phyloP scores from a whole-genome alignment of 352 stramenopile species.

The Phytophthora vignae region DNA sequence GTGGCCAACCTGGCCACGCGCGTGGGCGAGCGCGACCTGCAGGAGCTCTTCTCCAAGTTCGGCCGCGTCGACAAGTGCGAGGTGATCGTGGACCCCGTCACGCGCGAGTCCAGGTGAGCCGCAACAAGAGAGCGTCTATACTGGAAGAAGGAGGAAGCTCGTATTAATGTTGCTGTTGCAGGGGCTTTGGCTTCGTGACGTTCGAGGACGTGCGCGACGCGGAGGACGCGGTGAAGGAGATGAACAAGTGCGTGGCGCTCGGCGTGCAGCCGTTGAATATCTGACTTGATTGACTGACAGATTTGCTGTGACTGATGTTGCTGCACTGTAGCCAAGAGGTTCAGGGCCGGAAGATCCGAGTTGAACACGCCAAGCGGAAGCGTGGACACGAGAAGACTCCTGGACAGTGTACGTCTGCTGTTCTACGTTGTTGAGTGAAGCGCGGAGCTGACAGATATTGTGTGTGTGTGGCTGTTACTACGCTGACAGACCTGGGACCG shows the following conservation, averaged over 20 bases:
- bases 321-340: constrained; percentile 72
- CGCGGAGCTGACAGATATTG: not conserved
- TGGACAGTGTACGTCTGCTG: constrained; percentile 69
- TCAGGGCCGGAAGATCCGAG: constrained; percentile 71
- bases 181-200: constrained; percentile 82
- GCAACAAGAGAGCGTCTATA: no score
- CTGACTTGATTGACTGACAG: not conserved
- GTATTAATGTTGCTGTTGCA: constrained; percentile 21
- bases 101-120: constrained; percentile 59
- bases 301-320: not conserved
- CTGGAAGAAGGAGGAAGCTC: not conserved
- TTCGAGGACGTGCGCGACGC: constrained; percentile 82
- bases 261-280: not conserved
- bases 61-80: constrained; percentile 79
- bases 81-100: constrained; percentile 83
- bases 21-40: constrained; percentile 65
- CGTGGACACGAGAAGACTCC: constrained; percentile 87
- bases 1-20: constrained; percentile 73
- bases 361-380: constrained; percentile 85
- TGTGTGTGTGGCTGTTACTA: not conserved
- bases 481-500: constrained; percentile 68
- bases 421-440: not conserved
- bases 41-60: constrained; percentile 81
- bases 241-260: constrained; percentile 68
- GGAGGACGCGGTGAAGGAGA: constrained; percentile 78